Percentiles rank a stretch among this genome's conserved stretches.
phyloP scores from a whole-genome alignment of 495 filamentous ascomycete species.

The Aspergillus wentii region DNA sequence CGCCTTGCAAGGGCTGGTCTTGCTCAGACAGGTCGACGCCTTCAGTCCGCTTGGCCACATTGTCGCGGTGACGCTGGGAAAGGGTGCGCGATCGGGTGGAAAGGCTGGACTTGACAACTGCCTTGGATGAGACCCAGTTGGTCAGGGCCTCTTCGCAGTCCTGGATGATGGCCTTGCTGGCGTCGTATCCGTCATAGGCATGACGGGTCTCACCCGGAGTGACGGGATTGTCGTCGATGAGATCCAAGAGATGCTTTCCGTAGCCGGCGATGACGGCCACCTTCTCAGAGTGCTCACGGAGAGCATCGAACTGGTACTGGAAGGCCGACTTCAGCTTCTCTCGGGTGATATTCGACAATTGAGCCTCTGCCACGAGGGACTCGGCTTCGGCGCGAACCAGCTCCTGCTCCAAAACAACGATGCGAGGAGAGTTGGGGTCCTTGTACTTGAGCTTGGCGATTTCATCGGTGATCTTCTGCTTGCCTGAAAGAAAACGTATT shows the following conservation, averaged over 20 bases:
- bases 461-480: slow-evolving; percentile 99
- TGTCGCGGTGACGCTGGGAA: slow-evolving; percentile 74
- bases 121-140: slow-evolving; percentile 91
- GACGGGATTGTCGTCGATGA: slow-evolving; percentile 94
- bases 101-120: slow-evolving; percentile 78
- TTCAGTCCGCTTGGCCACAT: slow-evolving; percentile 50
- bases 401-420: slow-evolving; percentile 96
- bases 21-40: slow-evolving; percentile 78
- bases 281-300: slow-evolving; percentile 97
- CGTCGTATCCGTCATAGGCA: slow-evolving; percentile 97
- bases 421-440: slow-evolving; percentile 94
- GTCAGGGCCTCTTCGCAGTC: slow-evolving; percentile 96
- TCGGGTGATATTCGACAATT: slow-evolving; percentile 97
- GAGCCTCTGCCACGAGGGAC: slow-evolving; percentile 94
- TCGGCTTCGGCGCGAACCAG: slow-evolving; percentile 97
- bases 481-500: slow-evolving; percentile 46
- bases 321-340: slow-evolving; percentile 99
- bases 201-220: slow-evolving; percentile 95
- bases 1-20: slow-evolving; percentile 70
- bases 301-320: slow-evolving; percentile 96
- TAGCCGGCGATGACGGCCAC: slow-evolving; percentile 95
- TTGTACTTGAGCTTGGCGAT: slow-evolving; percentile 99
- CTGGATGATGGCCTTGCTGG: slow-evolving; percentile 98
- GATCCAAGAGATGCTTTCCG: slow-evolving; percentile 92
- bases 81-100: slow-evolving; percentile 80